phyloP scores from a whole-genome alignment of 176 grass and related monocot genomes.

The Bolboschoenus planiculmis region DNA sequence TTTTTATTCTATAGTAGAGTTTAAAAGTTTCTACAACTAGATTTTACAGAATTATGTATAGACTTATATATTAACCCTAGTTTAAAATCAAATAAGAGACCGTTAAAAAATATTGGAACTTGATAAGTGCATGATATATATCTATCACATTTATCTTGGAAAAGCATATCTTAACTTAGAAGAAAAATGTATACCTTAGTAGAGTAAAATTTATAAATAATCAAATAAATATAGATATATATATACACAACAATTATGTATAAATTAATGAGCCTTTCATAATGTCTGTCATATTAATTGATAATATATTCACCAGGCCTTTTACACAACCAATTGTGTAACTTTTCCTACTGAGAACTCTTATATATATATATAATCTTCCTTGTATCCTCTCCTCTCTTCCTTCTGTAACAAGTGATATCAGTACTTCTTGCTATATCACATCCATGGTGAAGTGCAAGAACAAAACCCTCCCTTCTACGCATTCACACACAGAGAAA shows the following conservation, averaged over 20 bases:
- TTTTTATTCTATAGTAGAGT: not conserved
- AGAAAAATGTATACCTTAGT: not conserved
- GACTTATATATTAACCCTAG: not conserved
- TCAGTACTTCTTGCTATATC: not conserved
- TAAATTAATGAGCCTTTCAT: not conserved
- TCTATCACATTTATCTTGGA: not conserved
- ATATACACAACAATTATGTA: no score
- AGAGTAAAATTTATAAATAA: not conserved
- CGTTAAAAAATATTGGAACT: no score
- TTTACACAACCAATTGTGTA: not conserved
- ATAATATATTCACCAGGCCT: not conserved
- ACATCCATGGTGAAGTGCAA: slow-evolving; percentile 10
- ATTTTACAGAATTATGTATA: not conserved
- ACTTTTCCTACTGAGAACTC: not conserved
- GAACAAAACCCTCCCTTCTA: not conserved
- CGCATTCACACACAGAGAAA: not conserved
- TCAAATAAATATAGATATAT: no score
- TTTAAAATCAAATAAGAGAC: not conserved
- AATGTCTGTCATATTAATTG: not conserved
- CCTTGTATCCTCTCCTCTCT: not conserved
- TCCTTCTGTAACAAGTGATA: not conserved
- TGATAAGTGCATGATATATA: not conserved
- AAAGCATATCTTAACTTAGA: no score
- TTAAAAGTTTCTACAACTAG: not conserved
- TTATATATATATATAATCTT: not conserved